These are phyloP conservation scores for Lichtheimia corymbifera DNA, from an alignment of 371 early-diverging fungal species.

Conservation along the genomic window DNA sequence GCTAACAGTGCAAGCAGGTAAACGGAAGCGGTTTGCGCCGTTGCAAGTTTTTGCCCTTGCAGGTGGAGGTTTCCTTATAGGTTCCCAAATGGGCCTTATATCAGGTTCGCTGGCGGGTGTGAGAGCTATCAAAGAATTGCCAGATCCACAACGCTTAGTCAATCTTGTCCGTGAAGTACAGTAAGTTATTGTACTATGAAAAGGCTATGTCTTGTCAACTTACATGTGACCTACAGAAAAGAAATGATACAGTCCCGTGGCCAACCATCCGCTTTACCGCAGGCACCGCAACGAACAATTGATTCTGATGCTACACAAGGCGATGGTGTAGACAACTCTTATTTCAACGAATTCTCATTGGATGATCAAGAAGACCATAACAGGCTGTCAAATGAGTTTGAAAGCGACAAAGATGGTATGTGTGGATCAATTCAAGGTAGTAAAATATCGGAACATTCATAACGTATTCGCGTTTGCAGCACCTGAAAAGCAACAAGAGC, in stretches of 20 bases:
- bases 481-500: not conserved
- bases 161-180: conserved; percentile 42
- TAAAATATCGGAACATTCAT: not conserved
- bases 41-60: conserved; percentile 31
- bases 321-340: too few relatives aligned
- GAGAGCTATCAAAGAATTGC: conserved; percentile 39
- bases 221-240: conserved; percentile 1
- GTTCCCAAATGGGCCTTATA: conserved; percentile 50
- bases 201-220: not conserved
- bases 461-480: too few relatives aligned
- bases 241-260: conserved; percentile 23
- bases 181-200: conserved; percentile 27
- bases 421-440: not conserved
- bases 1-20: conserved; percentile 15
- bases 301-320: too few relatives aligned
- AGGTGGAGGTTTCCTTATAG: conserved; percentile 47
- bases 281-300: conserved; percentile 5
- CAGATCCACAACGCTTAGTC: conserved; percentile 42
- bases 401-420: conserved; percentile 12
- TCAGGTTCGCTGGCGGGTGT: conserved; percentile 45
- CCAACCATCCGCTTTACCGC: conserved; percentile 12
- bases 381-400: conserved; percentile 12
- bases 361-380: conserved; percentile 13
- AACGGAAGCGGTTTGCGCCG: conserved; percentile 34
- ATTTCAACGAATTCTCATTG: conserved; percentile 4